Conservation (phyloP, 176 grass and related monocot species). For the Carex parvula region DNA sequence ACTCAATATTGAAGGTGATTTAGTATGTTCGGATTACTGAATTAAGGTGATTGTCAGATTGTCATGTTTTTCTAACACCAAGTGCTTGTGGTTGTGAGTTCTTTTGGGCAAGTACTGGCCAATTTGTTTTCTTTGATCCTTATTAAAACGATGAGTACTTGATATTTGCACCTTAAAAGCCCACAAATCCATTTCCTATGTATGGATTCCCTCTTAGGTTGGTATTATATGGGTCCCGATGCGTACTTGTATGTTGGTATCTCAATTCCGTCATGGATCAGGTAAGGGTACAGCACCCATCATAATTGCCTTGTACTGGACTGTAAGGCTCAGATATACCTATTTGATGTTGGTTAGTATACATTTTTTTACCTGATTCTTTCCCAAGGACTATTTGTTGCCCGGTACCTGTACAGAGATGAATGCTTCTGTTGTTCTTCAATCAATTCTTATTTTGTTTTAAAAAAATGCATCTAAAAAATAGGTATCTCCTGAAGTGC, state of each 20-base stretch:
- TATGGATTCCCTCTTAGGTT: not conserved
- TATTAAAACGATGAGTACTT: not conserved
- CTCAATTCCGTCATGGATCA: not conserved
- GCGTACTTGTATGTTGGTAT: not conserved
- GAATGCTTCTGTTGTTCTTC: not conserved
- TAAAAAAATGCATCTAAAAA: slow-evolving; percentile 25
- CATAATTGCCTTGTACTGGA: not conserved
- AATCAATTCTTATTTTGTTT: slow-evolving; percentile 17
- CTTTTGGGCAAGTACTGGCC: not conserved
- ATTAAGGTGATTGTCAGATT: not conserved
- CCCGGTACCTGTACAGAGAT: not conserved
- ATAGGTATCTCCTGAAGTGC: slow-evolving; percentile 96
- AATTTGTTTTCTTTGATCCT: not conserved
- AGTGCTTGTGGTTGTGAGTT: not conserved
- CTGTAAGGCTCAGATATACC: not conserved
- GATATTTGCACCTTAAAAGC: not conserved
- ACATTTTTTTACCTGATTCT: not conserved
- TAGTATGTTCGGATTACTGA: not conserved
- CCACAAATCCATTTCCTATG: not conserved
- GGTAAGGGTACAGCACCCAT: not conserved
- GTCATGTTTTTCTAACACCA: not conserved
- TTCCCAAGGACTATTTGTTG: not conserved
- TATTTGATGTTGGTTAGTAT: not conserved
- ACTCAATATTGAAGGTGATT: not conserved
- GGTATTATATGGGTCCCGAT: not conserved